These are phyloP conservation scores for Elsinoe fawcettii DNA, from an alignment of 2,329 filamentous ascomycete genomes.

Conservation along the genomic window DNA sequence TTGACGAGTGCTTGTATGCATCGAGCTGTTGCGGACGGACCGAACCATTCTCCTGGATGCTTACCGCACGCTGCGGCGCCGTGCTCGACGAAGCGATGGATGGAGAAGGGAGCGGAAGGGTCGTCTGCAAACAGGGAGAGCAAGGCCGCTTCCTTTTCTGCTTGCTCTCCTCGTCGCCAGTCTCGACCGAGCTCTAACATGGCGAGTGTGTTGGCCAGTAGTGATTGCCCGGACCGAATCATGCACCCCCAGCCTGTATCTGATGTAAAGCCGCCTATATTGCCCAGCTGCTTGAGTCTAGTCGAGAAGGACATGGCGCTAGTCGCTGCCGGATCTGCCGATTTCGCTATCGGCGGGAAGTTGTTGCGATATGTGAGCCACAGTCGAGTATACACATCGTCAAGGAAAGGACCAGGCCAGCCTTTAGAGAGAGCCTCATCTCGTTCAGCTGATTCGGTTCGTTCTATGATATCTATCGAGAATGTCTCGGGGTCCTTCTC, in stretches of 20 bases:
- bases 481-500: constrained; percentile 20
- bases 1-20: constrained; percentile 85
- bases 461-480: constrained; percentile 14
- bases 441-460: constrained; percentile 18
- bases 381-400: constrained; percentile 85
- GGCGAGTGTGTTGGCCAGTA: constrained; percentile 77
- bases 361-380: constrained; percentile 96
- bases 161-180: constrained; percentile 61
- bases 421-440: constrained; percentile 42
- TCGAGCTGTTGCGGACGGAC: constrained; percentile 87
- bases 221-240: constrained; percentile 91
- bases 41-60: constrained; percentile 96
- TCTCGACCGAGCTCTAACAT: constrained; percentile 70
- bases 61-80: constrained; percentile 84
- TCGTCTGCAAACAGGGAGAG: constrained; percentile 82
- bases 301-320: constrained; percentile 73
- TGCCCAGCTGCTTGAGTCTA: constrained; percentile 70
- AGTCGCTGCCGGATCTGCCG: constrained; percentile 61
- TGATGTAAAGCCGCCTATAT: constrained; percentile 76
- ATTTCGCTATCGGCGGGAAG: constrained; percentile 75
- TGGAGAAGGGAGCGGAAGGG: constrained; percentile 77
- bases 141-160: constrained; percentile 55
- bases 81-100: constrained; percentile 87
- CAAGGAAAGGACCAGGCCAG: constrained; percentile 80
- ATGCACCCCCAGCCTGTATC: constrained; percentile 98